Evolutionary conservation across 78 protist species (phyloP), one percentile per base, ranked within the genome.

Genomic region (Dictyostelium firmibasis): DNA sequence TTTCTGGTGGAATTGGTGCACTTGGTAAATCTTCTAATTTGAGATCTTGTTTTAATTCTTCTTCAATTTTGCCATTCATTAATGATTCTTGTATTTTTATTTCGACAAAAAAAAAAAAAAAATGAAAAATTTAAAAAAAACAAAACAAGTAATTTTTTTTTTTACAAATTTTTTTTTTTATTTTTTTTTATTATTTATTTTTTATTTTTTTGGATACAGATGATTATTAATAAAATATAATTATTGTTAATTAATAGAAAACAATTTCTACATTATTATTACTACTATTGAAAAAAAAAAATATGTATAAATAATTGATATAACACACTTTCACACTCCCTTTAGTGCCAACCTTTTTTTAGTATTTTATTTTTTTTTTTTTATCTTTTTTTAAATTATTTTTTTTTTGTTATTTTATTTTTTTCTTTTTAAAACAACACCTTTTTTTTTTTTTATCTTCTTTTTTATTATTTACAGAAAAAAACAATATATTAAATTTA

Each of bases 11-110:
- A 1, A 16, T 36, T 14, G 94, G 94, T 2, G 86, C 81, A 16
- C 43, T 53, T 8, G 94, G 94, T 50, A 81, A 67, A 41, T 78
- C 75, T 64, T 89, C 94, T 33, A 81, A 23, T 25, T 31, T 74
- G 2, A 82, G 25, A 29, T 50, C 70, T 25, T 82, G 23, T 83
- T 5, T 14, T 38, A 3, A 5, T 36, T 38, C 31, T 3, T 38
- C 36, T 29, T 2, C 36, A 16, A 25, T 36, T 75, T 8, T 20
- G 13, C 27, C 53, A 20, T 75, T 23, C 36, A 27, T 33, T 18
- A 27, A 27, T 9, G 29, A 31, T 18, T 75, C 0, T 36, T 38
- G 14, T 23, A 14, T 38, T 36, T 75, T 27, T 38, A 38, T 20
- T 9, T 35, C 1, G 1, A 18, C 23, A 18, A 23, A n/a, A 31